Evolutionary conservation across 345 rosid species (phyloP), one percentile per base, ranked within the genome.

Genomic region (Euphorbia peplus): DNA sequence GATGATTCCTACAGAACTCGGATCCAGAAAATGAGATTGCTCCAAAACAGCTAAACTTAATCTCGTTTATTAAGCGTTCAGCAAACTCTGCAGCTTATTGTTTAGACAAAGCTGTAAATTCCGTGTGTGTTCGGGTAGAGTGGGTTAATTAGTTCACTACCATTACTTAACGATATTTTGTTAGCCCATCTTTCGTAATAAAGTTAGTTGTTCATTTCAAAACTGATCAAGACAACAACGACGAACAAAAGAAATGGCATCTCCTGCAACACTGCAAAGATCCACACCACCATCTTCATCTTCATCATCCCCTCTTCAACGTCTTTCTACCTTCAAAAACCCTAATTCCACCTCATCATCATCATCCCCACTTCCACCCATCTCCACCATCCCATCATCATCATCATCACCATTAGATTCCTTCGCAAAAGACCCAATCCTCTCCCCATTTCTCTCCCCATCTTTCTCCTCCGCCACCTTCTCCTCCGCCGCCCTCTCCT

Each of bases 401-500:
- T 11, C 60, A n/a, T 56, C 35, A 4, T 90, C 91, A 1, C 87
- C 96, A 0, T 69, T 95, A 0, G 96, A 90, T 58, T 79, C 95
- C 50, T 83, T 95, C 73, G 82, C 98, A 62, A 78, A 63, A 29
- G 97, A 95, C 62, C 93, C 91, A 0, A 64, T 87, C 24, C 93
- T 95, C 70, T 71, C 97, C 26, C 82, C 96, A 16, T 95, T 95
- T 72, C 98, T 95, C 48, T 95, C 98, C 22, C 56, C 93, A 0
- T 83, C 95, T 46, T 95, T 95, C 81, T 95, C 99, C 53, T 84
- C 98, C 78, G 76, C 91, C 39, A 75, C 98, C 18, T 95, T 95
- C 83, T 95, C 97, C 73, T 87, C 97, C 37, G 90, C 98, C 16
- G 98, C 98, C 12, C 96, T 95, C 67, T 88, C 99, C 56, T 90